Percentiles rank a stretch among this genome's conserved stretches.
phyloP scores from a whole-genome alignment of 2,329 filamentous ascomycete species.

The Fusarium odoratissimum region DNA sequence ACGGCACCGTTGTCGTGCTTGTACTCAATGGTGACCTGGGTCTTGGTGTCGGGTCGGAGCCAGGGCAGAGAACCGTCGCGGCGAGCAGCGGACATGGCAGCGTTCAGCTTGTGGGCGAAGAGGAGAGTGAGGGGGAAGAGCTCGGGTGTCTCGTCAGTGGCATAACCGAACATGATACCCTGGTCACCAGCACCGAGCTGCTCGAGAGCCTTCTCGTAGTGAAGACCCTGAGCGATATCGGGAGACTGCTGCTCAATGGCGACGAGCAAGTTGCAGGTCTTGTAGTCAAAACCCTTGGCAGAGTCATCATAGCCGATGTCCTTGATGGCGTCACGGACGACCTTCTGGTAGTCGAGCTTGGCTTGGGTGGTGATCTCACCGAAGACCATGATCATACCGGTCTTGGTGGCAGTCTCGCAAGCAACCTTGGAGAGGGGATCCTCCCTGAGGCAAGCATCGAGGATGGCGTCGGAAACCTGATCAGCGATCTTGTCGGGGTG shows the following conservation, averaged over 20 bases:
- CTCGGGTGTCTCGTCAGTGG: slow-evolving; percentile 98
- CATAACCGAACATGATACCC: slow-evolving; percentile 99
- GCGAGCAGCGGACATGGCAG: slow-evolving; percentile 90
- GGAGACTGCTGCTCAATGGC: slow-evolving; percentile 99
- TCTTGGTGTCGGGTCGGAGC: slow-evolving; percentile 99
- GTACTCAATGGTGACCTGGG: slow-evolving; percentile 99
- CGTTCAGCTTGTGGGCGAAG: slow-evolving; percentile 96
- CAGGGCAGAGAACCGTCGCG: slow-evolving; percentile 89
- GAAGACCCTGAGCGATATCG: slow-evolving; percentile 98
- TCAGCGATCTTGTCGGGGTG: slow-evolving; percentile 98
- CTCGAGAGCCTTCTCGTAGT: slow-evolving; percentile 98
- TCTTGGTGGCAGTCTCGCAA: slow-evolving; percentile 99
- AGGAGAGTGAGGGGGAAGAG: slow-evolving; percentile 93
- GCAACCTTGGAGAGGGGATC: slow-evolving; percentile 99
- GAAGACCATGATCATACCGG: slow-evolving; percentile 99
- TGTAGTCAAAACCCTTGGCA: slow-evolving; percentile 99
- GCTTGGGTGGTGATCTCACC: slow-evolving; percentile 99
- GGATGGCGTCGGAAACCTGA: slow-evolving; percentile 97
- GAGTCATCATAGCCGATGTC: slow-evolving; percentile 99
- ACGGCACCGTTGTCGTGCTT: slow-evolving; percentile 95
- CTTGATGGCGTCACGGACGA: slow-evolving; percentile 94
- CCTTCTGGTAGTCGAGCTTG: slow-evolving; percentile 95
- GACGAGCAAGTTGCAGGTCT: slow-evolving; percentile 98
- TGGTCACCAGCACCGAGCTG: slow-evolving; percentile 98
- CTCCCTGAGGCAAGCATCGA: slow-evolving; percentile 95